A percentile compares a stretch with the other conserved stretches of the same genome.
Evolutionary conservation across 331 rosid species (phyloP).

Genomic region (Phaseolus coccineus): DNA sequence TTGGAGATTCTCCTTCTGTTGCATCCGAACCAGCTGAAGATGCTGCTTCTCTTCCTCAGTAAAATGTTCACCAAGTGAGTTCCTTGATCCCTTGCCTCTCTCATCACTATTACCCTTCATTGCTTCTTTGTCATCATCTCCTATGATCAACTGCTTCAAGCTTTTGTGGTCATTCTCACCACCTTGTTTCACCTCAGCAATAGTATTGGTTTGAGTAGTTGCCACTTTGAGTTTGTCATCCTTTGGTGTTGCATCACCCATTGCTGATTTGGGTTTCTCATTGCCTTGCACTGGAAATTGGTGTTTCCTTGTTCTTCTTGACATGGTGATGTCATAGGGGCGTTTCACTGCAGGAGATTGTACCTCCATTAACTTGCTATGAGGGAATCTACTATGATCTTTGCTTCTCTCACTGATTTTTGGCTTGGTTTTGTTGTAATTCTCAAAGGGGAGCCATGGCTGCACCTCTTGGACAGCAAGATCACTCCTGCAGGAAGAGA

Average conservation of each 20-base stretch:
- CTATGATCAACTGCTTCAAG: slow-evolving; percentile 76
- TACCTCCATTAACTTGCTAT: slow-evolving; percentile 58
- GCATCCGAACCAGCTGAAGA: slow-evolving; percentile 65
- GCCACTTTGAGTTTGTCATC: not conserved
- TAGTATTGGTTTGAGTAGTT: not conserved
- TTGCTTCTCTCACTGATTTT: not conserved
- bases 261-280: slow-evolving; percentile 37
- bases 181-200: slow-evolving; percentile 39
- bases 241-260: slow-evolving; percentile 14
- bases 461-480: not conserved
- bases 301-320: slow-evolving; percentile 78
- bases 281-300: slow-evolving; percentile 30
- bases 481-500: slow-evolving; percentile 15
- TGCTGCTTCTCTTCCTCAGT: slow-evolving; percentile 70
- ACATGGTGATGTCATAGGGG: slow-evolving; percentile 79
- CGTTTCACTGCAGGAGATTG: slow-evolving; percentile 52
- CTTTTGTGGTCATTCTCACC: slow-evolving; percentile 60
- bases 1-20: slow-evolving; percentile 57
- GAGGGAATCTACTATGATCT: not conserved
- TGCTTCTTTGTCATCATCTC: slow-evolving; percentile 47
- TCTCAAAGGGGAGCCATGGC: slow-evolving; percentile 35
- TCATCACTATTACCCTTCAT: not conserved
- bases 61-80: slow-evolving; percentile 72
- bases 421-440: not conserved
- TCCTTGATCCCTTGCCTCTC: slow-evolving; percentile 50